Conservation (phyloP, 257 asterid species). For the Solanum ossicruentum region DNA sequence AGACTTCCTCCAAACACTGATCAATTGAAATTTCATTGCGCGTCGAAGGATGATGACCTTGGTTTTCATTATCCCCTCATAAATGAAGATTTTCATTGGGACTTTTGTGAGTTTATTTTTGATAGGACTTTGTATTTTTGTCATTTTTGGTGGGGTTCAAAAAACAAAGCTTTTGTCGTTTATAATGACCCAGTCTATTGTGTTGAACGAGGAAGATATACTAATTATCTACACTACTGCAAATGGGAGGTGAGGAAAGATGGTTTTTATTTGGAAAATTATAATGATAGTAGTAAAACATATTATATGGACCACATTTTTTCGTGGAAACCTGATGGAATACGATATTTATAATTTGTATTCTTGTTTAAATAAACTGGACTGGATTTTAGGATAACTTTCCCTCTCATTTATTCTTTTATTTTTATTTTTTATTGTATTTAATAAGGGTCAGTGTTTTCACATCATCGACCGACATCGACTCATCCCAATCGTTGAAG, state of each 20-base stretch:
- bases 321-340: background rate
- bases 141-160: background rate
- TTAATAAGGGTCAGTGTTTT: background rate
- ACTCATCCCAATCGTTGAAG: no score
- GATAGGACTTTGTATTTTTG: background rate
- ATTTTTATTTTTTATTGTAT: background rate
- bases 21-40: background rate
- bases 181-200: background rate
- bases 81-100: background rate
- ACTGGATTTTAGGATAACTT: no score
- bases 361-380: background rate
- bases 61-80: background rate
- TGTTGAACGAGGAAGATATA: background rate
- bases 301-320: background rate
- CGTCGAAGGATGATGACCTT: background rate
- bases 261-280: background rate
- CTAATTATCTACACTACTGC: background rate
- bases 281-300: background rate
- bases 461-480: no score
- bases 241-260: background rate
- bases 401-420: no score
- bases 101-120: background rate
- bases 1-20: background rate
- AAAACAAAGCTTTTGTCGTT: background rate
- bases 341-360: background rate